phyloP scores from a whole-genome alignment of 2,329 filamentous ascomycete genomes.

The Trichothecium roseum region DNA sequence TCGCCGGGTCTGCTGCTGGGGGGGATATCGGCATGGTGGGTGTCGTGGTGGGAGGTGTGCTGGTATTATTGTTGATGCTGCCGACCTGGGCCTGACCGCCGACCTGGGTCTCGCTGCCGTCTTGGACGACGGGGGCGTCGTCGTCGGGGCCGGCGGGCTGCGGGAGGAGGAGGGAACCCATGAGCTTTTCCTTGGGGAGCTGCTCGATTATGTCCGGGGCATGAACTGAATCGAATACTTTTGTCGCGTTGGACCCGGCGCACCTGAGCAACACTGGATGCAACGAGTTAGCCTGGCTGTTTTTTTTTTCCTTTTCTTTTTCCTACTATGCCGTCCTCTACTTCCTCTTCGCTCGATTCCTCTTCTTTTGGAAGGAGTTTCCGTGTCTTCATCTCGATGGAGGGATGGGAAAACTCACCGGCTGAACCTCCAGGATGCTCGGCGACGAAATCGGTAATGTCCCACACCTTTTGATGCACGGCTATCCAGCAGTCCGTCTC shows the following conservation, averaged over 20 bases:
- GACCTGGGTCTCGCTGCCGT: no score
- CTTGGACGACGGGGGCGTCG: not conserved
- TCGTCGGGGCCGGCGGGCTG: not conserved
- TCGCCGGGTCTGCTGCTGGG: slow-evolving; percentile 1
- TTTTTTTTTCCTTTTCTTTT: no score
- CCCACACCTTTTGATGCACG: slow-evolving; percentile 57
- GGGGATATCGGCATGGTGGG: not conserved
- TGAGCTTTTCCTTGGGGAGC: slow-evolving; percentile 33
- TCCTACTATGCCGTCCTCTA: no score
- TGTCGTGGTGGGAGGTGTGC: not conserved
- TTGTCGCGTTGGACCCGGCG: slow-evolving; percentile 43
- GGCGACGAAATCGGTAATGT: slow-evolving; percentile 54
- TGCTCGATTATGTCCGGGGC: slow-evolving; percentile 27
- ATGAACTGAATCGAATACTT: slow-evolving; percentile 40
- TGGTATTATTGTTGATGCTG: no score
- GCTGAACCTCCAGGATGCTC: slow-evolving; percentile 24
- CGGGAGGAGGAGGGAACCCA: slow-evolving; percentile 28
- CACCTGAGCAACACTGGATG: slow-evolving; percentile 38
- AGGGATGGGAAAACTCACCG: slow-evolving; percentile 13
- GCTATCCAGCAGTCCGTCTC: slow-evolving; percentile 54
- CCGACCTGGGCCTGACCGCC: no score
- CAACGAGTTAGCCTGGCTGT: no score
- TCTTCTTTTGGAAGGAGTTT: no score
- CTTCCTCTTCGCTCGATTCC: no score
- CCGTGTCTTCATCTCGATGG: no score